These are phyloP conservation scores for Aspergillus panamensis DNA, from an alignment of 495 filamentous ascomycete genomes.

Conservation along the genomic window DNA sequence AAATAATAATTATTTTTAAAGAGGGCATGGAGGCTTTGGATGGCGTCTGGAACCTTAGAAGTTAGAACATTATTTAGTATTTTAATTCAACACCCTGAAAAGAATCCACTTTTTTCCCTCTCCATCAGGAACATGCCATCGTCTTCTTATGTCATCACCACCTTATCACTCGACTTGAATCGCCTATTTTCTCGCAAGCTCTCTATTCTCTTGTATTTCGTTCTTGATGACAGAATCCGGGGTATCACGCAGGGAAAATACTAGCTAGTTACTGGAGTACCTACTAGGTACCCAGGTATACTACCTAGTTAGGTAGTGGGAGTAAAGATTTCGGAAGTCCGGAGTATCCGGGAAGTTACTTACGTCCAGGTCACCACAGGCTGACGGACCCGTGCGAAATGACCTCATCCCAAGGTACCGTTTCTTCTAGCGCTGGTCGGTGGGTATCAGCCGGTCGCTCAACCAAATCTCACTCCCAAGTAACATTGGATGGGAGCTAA, in stretches of 20 bases:
- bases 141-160: not conserved
- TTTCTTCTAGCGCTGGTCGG: slow-evolving; percentile 15
- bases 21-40: not conserved
- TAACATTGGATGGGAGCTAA: too few species aligned
- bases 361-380: slow-evolving; percentile 17
- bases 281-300: too few species aligned
- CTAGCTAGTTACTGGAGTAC: too few species aligned
- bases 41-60: not conserved
- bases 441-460: slow-evolving; percentile 1
- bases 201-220: too few species aligned
- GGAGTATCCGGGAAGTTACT: slow-evolving; percentile 20
- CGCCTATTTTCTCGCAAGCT: not conserved
- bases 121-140: not conserved
- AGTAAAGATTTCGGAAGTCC: slow-evolving; percentile 8
- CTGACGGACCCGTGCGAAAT: slow-evolving; percentile 17
- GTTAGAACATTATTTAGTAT: too few species aligned
- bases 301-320: too few species aligned
- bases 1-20: too few species aligned
- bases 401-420: slow-evolving; percentile 27
- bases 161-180: not conserved
- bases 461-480: not conserved
- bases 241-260: too few species aligned
- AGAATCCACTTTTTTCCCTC: not conserved
- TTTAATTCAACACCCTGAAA: not conserved
- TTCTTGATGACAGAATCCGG: too few species aligned